Conservation (phyloP, 305 asterid species). For the Solanum hybrid region DNA sequence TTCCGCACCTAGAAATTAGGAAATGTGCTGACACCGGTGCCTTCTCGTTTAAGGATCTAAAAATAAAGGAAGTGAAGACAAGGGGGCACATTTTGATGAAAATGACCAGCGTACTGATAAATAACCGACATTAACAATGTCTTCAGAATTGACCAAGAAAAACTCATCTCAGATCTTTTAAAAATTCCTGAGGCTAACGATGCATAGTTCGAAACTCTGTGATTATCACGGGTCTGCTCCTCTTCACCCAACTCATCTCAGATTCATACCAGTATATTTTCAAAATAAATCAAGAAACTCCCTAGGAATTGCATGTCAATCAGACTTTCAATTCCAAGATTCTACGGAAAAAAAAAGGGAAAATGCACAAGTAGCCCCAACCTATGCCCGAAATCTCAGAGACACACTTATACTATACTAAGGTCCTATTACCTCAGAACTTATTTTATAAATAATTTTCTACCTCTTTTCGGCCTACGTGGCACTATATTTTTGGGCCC, state of each 20-base stretch:
- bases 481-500: no score
- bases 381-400: no score
- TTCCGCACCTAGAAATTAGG: background rate
- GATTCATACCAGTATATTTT: background rate
- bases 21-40: background rate
- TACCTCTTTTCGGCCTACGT: no score
- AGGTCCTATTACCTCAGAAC: no score
- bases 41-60: background rate
- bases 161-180: background rate
- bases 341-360: background rate
- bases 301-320: background rate
- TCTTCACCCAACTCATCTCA: background rate
- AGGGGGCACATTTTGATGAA: background rate
- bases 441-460: no score
- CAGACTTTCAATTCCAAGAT: background rate
- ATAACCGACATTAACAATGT: background rate
- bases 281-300: background rate
- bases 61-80: background rate
- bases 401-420: no score
- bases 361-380: no score
- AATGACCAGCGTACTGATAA: background rate
- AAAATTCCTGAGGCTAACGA: background rate
- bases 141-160: background rate
- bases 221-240: background rate
- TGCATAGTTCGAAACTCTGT: background rate